Base-by-base conservation (phyloP, 352 stramenopile species). In the Phytopythium ostracodes region DNA sequence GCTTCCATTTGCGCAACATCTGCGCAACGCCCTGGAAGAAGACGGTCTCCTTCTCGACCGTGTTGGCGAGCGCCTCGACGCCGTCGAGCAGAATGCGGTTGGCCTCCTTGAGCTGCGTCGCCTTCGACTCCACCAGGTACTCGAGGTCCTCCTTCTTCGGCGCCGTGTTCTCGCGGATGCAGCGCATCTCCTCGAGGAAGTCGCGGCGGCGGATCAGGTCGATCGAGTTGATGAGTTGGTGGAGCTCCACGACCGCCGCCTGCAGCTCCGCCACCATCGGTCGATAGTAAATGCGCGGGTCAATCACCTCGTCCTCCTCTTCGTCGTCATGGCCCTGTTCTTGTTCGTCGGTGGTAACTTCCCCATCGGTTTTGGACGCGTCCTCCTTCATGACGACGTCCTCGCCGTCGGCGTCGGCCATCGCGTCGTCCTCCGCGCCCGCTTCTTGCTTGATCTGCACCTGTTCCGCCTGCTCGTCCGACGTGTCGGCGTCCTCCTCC, bases 151-250 rank as follows among this genome's bases (percentile, higher is more conserved):
- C 84, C 62, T 79, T 81, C 60, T 89, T 92, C 20, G 81, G 75
- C 14, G 81, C 76, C n/a, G 84, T 93, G 63, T 96, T 91, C 55
- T 96, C 87, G 24, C 87, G 81, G 56, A 92, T 84, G 60, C 87
- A 96, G 53, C 86, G 80, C 80, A 93, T 91, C 40, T 96, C 87
- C 64, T 96, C 84, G 49, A 96, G 59, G 56, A 88, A 96, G 47
- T 92, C 81, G 14, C 77, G 83, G 53, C 78, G 72, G 6, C 84
- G 78, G 38, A 96, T 91, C 44, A 96, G 64, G 60, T 96, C 87
- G 52, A 96, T 92, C 22, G 87, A 91, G 68, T 94, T 94, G 59
- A 96, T 92, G 15, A 96, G 68, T 64, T 96, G 84, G 58, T 94
- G 83, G 31, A 94, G 70, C 53, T 94, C 87, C 12, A 85, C 83